These are phyloP conservation scores for Leccinum huronense DNA, from an alignment of 1,284 basidiomycete genomes.

Conservation along the genomic window DNA sequence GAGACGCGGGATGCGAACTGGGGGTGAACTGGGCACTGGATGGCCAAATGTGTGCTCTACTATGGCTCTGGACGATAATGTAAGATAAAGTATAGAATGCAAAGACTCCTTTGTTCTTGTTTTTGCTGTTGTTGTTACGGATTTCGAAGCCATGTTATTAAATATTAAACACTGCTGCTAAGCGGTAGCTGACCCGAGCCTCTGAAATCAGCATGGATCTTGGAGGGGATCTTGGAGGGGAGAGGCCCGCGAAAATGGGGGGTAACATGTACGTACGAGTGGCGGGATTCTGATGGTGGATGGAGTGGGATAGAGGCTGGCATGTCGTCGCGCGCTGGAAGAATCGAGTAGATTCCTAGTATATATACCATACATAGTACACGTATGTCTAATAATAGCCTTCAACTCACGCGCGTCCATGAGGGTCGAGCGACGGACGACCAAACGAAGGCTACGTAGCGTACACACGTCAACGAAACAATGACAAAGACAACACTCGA, in stretches of 20 bases:
- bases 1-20: no score
- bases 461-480: neutral
- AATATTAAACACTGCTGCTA: no score
- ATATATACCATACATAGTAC: neutral
- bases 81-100: neutral
- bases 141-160: no score
- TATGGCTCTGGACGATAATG: neutral
- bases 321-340: neutral
- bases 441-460: conserved; percentile 16
- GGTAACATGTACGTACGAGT: no score
- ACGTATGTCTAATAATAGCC: neutral
- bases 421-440: conserved; percentile 35
- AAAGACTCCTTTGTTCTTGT: neutral
- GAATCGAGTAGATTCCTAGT: neutral
- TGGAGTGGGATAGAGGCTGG: neutral
- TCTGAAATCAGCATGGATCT: no score
- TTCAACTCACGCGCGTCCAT: conserved; percentile 23
- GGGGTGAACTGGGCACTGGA: neutral
- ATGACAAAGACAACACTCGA: no score
- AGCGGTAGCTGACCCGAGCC: no score
- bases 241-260: no score
- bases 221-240: no score
- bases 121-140: neutral
- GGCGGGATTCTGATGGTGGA: neutral
- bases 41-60: neutral